Evolutionary conservation across 805 yeast species (phyloP), one percentile per base, ranked within the genome.

Genomic region (Kazachstania bromeliacearum): DNA sequence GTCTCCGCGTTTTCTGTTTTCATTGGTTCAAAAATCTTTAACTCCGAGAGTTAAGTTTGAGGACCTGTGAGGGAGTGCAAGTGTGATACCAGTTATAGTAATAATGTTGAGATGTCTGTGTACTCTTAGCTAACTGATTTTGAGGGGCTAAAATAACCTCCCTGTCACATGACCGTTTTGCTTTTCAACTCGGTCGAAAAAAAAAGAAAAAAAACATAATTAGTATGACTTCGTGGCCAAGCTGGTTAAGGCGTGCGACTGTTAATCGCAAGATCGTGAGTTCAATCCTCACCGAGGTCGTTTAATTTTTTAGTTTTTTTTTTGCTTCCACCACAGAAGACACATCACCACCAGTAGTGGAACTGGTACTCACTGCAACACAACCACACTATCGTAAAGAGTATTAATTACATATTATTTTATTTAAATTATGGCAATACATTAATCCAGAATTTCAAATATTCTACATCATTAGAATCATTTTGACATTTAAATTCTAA

Each of bases 251-350:
- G 74, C 74, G 71, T 68, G 73, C 73, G 74, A 69, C 74, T 70
- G 74, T 70, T 69, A 70, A 70, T 70, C 75, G 73, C 73, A 70
- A 70, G 75, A 70, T 66, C 75, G 74, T 56, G 73, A 70, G 74
- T 69, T 69, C 74, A 62, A 69, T 59, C 74, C 74, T 70, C 73
- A 56, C 74, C 66, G 71, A 56, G 74, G 72, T 68, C 74, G 74
- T 14, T 20, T 26, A 13, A 7, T 18, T 31, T 36, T 29, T 22
- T 24, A 5, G 7, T 12, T 9, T 10, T 33, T 15, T 23, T 31
- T 21, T 15, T 17, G 14, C 12, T 7, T n/a, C n/a, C n/a, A n/a
- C n/a, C n/a, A n/a, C n/a, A n/a, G n/a, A n/a, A n/a, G n/a, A n/a
- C n/a, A n/a, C n/a, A n/a, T n/a, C n/a, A n/a, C n/a, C n/a, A n/a